These are phyloP conservation scores for Amanita molliuscula DNA, from an alignment of 768 basidiomycete species.

Conservation along the genomic window DNA sequence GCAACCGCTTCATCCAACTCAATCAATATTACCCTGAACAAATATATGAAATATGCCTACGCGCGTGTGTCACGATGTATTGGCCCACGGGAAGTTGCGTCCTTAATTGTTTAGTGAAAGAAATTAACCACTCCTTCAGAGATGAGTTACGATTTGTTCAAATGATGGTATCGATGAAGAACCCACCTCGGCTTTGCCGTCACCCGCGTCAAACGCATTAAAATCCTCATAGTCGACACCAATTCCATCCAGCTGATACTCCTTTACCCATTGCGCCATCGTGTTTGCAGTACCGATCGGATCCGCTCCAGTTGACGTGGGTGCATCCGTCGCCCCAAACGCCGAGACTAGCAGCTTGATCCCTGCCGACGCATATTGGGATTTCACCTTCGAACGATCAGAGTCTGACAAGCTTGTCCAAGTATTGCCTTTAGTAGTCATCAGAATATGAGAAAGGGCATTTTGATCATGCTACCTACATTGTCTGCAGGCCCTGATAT, in stretches of 20 bases:
- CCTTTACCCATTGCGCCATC: slow-evolving; percentile 54
- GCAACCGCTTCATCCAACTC: slow-evolving; percentile 29
- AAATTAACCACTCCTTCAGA: slow-evolving; percentile 35
- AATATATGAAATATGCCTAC: slow-evolving; percentile 18
- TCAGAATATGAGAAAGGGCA: neutral
- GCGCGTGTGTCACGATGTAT: slow-evolving; percentile 40
- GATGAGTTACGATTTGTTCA: neutral
- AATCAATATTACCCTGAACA: neutral
- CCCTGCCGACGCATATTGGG: slow-evolving; percentile 44
- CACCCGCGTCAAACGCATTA: slow-evolving; percentile 43
- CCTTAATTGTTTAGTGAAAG: slow-evolving; percentile 43
- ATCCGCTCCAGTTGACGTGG: slow-evolving; percentile 42
- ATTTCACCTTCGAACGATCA: slow-evolving; percentile 13
- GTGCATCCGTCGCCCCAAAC: slow-evolving; percentile 48
- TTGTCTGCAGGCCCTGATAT: neutral
- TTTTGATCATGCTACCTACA: neutral
- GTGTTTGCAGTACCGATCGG: slow-evolving; percentile 55
- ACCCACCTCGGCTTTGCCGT: slow-evolving; percentile 16
- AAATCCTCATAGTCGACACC: slow-evolving; percentile 77
- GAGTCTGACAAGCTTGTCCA: neutral
- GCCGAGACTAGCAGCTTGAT: slow-evolving; percentile 55
- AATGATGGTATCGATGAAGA: neutral
- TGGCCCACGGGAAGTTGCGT: slow-evolving; percentile 33
- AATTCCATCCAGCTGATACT: slow-evolving; percentile 55
- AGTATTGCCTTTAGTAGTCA: neutral